Evolutionary conservation across 2,329 filamentous ascomycete genomes (phyloP), one percentile per base, ranked within the genome.

Genomic region (Xylaria sp.): DNA sequence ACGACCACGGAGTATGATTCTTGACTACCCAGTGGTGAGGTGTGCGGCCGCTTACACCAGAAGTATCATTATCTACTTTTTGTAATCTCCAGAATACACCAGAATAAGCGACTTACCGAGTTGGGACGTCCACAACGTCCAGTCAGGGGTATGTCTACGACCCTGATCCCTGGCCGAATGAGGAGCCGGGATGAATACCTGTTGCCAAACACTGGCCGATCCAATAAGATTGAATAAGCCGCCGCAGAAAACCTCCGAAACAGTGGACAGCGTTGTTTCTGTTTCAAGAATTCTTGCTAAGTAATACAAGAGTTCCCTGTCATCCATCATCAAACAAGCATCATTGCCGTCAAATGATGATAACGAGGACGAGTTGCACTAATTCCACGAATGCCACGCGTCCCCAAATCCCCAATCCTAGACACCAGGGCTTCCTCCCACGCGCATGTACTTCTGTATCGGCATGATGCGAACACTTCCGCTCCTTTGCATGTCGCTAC

Each of bases 401-500:
- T 70, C 62, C 32, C 15, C 18, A 48, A 48, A 8, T 37, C 23
- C 39, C 50, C 18, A 48, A 48, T n/a, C 46, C 46, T 48, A 13
- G 39, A 44, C n/a, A 57, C 12, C 25, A 41, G n/a, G 52, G 8
- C 34, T 8, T 37, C 23, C 28, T 44, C 39, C 56, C 56, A 46
- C 39, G 3, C 15, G 39, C 39, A 46, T 18, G 41, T 44, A 44
- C 41, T n/a, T n/a, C 46, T 46, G 56, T 32, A 34, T 58, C 23
- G 39, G 56, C 28, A 63, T 51, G 65, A 63, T 68, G 68, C 68
- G 57, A 68, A 65, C 68, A 70, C 65, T 68, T 68, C 65, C 65
- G 61, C 64, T 57, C 56, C 44, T 48, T 52, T 61, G 61, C 69
- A 65, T 66, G 12, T 51, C 52, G 59, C 52, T 50, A 63, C 60